Base-by-base conservation (phyloP, 495 filamentous ascomycete genomes). In the Geopyxis carbonaria region DNA sequence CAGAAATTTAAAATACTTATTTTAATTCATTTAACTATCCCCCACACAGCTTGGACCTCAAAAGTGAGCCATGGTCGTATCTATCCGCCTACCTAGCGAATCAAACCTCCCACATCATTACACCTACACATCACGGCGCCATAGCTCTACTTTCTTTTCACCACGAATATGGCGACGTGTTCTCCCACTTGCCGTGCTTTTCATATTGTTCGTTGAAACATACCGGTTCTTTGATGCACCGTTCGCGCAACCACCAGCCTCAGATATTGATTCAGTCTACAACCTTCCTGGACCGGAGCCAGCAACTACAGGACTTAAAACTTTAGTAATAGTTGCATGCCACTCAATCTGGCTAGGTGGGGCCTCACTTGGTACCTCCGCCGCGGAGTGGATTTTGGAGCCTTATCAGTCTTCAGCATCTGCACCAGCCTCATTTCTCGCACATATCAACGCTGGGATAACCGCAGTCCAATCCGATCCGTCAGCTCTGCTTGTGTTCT, bases 261-360 rank as follows among this genome's bases (percentile, higher is more conserved):
- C 22, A 22, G 23, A 15, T 3, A 1, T 38, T 21, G 22, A 39
- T n/a, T 16, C 29, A 33, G n/a, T 39, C 7, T 32, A 22, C 21
- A 22, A 16, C 27, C 20, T 25, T 11, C 29, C 24, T 9, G 13
- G 10, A 39, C 34, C 34, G 6, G 14, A 35, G 4, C 33, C 14
- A 8, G 34, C 33, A 20, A 19, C 40, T 16, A 5, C 11, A 2
- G 44, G 34, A 8, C 4, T 53, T 16, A 45, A 38, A 22, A 48
- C 40, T 47, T 64, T 87, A 0, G 69, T 89, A 3, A 58, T 87
- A 31, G 76, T 87, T 33, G 84, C 80, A 58, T 81, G 82, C 47
- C 82, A 91, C 55, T 79, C 72, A 0, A 81, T 89, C 22, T 89
- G 79, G 64, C 56, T 67, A 13, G 73, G 75, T 30, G 78, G 77